Evolutionary conservation across 2,329 filamentous ascomycete genomes (phyloP).

Genomic region (Ilyonectria sp.): DNA sequence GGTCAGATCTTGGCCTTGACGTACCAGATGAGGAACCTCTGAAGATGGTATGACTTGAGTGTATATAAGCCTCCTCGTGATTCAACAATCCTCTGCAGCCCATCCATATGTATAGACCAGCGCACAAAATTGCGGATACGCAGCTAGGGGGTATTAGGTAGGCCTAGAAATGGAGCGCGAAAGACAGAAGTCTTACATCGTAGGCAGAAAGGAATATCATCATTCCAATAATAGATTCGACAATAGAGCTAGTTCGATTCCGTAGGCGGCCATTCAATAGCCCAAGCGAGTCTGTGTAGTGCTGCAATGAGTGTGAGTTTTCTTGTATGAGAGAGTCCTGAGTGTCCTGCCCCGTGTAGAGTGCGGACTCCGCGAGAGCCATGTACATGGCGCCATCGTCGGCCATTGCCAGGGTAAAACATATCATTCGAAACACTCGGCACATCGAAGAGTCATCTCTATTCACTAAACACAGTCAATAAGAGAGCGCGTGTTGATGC

Average conservation of each 20-base stretch:
- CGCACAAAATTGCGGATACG: not conserved
- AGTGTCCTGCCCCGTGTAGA: not conserved
- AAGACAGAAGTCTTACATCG: not conserved
- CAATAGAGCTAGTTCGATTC: not conserved
- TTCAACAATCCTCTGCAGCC: not conserved
- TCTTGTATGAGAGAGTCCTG: not conserved
- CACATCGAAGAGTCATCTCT: slow-evolving; percentile 4
- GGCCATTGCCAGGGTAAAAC: slow-evolving; percentile 3
- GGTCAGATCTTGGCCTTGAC: not conserved
- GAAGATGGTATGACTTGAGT: slow-evolving; percentile 5
- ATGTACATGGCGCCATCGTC: not conserved
- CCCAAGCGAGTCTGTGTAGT: not conserved
- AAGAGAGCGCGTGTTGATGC: no score
- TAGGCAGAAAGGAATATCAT: not conserved
- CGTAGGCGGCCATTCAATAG: not conserved
- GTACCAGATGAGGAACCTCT: not conserved
- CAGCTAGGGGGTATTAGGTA: not conserved
- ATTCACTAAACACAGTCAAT: not conserved
- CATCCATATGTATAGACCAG: slow-evolving; percentile 1
- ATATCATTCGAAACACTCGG: not conserved
- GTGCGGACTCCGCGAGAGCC: slow-evolving; percentile 1
- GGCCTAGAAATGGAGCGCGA: not conserved
- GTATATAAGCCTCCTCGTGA: not conserved
- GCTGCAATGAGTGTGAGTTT: not conserved
- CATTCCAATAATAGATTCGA: not conserved